Conservation (phyloP, 345 rosid species). For the Luvunga scandens region DNA sequence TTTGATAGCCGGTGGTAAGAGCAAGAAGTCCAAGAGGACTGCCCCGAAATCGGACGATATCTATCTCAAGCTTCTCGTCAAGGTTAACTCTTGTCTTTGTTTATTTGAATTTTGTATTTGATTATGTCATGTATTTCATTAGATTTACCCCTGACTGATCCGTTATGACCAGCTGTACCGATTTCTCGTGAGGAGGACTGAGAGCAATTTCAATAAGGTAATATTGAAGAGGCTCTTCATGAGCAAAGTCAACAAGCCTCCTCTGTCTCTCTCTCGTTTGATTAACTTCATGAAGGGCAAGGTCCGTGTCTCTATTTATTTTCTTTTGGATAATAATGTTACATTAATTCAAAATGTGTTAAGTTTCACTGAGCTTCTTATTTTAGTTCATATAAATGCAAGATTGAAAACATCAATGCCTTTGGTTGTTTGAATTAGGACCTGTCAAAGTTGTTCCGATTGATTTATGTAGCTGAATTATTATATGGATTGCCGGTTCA, state of each 20-base stretch:
- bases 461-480: background rate
- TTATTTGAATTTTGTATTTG: background rate
- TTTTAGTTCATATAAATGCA: background rate
- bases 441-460: background rate
- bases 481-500: background rate
- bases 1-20: conserved; percentile 73
- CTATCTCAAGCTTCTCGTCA: conserved; percentile 78
- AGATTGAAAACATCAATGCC: background rate
- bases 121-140: background rate
- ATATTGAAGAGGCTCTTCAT: conserved; percentile 71
- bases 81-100: conserved; percentile 34
- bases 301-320: conserved; percentile 25
- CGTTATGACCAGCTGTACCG: conserved; percentile 45
- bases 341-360: background rate
- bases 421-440: background rate
- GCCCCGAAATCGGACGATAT: conserved; percentile 72
- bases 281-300: conserved; percentile 49
- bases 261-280: conserved; percentile 63
- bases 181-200: conserved; percentile 73
- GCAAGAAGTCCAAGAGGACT: conserved; percentile 66
- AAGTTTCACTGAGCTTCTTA: background rate
- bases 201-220: conserved; percentile 70
- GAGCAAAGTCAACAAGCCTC: conserved; percentile 71
- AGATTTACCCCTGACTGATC: background rate
- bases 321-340: background rate